Base-by-base conservation (phyloP, 257 asterid species). In the Solanum megistacrolobum region DNA sequence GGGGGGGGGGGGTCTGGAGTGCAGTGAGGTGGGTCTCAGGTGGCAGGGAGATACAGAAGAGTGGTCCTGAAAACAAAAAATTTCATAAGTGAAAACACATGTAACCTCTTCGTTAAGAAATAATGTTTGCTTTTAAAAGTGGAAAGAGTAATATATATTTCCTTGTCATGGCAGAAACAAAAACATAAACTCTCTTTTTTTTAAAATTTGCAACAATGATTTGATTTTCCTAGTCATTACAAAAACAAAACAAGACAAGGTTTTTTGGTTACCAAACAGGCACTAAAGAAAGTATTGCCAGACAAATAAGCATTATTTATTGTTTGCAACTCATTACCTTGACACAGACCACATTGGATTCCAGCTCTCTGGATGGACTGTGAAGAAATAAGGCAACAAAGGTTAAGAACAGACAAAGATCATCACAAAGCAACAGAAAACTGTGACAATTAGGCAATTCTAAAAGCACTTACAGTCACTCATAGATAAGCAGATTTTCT, bases 401-500 rank as follows among this genome's bases (percentile, higher is more conserved):
- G 82, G 83, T 65, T 46, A 83, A 62, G 5, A 39, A 65, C 35
- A 9, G 31, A 86, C 55, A 11, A 71, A 71, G 9, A 41, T 25
- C 84, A 48, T 85, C 39, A 18, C 20, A 16, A 74, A 82, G 31
- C 21, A 86, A 68, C 31, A 34, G 11, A 84, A 13, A n/a, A 48
- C 52, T 78, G 38, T 43, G 10, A 48, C 31, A 32, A 35, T 31
- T 23, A 21, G 69, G 55, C 7, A 72, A 81, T 65, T 68, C 73
- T 23, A 75, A 39, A 9, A 41, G 21, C 46, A 88, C 93, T 87
- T 89, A 92, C 94, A 92, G 69, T 92, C 92, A 86, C 99, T 97
- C 99, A 97, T 97, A 78, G 99, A 97, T 52, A 97, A 94, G 91
- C 99, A 97, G 85, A 97, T 91, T 91, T 95, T 97, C 94, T 92